phyloP scores from a whole-genome alignment of 306 rosid genomes.

The Acacia acuminata region DNA sequence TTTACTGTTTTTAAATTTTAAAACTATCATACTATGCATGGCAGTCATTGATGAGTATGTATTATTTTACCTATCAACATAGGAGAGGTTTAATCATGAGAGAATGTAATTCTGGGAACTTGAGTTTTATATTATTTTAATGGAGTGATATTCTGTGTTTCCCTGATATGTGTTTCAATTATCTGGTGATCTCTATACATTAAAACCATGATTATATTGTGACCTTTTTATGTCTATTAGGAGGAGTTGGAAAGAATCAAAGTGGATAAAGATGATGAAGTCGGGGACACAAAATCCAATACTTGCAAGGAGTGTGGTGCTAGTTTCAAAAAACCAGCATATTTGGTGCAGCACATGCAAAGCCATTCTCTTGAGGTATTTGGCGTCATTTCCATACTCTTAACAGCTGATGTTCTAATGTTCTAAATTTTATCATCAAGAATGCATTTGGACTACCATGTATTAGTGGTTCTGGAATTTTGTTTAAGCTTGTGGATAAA shows the following conservation, averaged over 20 bases:
- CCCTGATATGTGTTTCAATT: neutral
- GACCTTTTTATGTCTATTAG: conserved; percentile 34
- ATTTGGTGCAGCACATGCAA: conserved; percentile 78
- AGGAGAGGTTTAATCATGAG: neutral
- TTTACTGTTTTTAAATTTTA: neutral
- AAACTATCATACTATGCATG: neutral
- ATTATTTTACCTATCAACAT: neutral
- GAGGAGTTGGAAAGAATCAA: conserved; percentile 49
- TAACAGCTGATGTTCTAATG: neutral
- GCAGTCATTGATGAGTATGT: neutral
- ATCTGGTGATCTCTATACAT: neutral
- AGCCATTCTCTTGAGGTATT: conserved; percentile 86
- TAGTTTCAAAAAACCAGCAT: conserved; percentile 69
- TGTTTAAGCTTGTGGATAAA: neutral
- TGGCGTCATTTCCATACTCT: neutral
- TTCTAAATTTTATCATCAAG: no score
- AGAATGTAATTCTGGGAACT: neutral
- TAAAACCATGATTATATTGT: neutral
- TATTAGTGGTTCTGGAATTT: neutral
- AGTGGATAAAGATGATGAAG: conserved; percentile 31
- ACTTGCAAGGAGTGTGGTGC: conserved; percentile 74
- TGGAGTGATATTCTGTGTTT: neutral
- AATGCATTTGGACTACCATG: neutral
- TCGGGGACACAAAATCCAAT: conserved; percentile 36
- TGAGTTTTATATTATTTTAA: neutral